Base-by-base conservation (phyloP, 345 rosid genomes). In the Sonneratia caseolaris region DNA sequence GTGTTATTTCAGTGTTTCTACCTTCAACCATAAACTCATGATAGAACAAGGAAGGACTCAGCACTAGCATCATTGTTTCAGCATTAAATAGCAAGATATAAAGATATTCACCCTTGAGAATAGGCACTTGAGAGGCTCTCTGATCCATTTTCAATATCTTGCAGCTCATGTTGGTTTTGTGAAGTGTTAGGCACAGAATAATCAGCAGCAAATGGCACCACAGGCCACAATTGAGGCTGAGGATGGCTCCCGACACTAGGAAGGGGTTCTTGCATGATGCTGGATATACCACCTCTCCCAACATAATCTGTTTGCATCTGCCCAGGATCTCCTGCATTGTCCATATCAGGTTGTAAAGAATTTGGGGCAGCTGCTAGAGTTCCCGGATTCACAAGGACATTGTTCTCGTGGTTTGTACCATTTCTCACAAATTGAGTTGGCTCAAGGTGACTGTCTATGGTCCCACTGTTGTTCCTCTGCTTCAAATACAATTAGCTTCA, bases 41-140 rank as follows among this genome's bases (percentile, higher is more conserved):
- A 56, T 43, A n/a, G 38, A 13, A 37, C 36, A 72, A 22, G 19
- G 32, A 72, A 22, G 19, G 32, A 37, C 47, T 24, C 21, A 66
- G 73, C 7, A 11, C 38, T 70, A 40, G 45, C 45, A 42, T 42
- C 45, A 27, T 27, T 42, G 45, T 42, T 4, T 47, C 45, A 66
- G 45, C 66, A 65, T 62, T 18, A 68, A 59, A 62, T 4, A n/a
- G 16, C 45, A 53, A 14, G 57, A 71, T n/a, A 62, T 59, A 35
- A 35, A 56, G 69, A 69, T 57, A 45, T 78, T 79, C 81, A 91
- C 97, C 90, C 88, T 84, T 89, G 87, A 79, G 93, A 86, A 77
- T 79, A 86, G 51, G 80, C 78, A 78, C 75, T 84, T 66, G 97
- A 88, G 65, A 81, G 53, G 68, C 71, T 78, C 37, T 57, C 76